Base-by-base conservation (phyloP, 2,329 filamentous ascomycete species). In the Graphilbum ipis-grandicollis region DNA sequence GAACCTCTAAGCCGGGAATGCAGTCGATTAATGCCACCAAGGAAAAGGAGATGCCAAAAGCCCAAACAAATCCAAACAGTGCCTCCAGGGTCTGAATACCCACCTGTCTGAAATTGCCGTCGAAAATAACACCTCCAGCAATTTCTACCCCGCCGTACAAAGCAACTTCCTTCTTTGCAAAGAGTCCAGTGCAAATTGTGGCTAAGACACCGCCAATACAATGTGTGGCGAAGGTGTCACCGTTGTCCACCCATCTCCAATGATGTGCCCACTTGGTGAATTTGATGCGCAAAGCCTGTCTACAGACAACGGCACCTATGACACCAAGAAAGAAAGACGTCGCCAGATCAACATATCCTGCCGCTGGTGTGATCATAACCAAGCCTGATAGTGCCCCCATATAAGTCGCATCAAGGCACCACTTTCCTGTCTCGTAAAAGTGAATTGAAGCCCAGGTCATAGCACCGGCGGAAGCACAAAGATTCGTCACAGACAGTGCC, bases 401-500 rank as follows among this genome's bases (percentile, higher is more conserved):
- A 55, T 74, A 79, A 68, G 73, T 78, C 44, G 75, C 75, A 42
- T 79, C 75, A 59, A 79, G 75, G 34, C 67, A 93, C 85, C 85
- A 93, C 66, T 93, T 93, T 58, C 77, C 76, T 39, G 84, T 84
- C 41, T 94, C 73, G 43, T 85, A 78, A 71, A 77, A 96, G 71
- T 96, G 86, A 49, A 94, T 81, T 31, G 94, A 59, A 49, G 85
- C 84, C 88, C 90, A 96, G 36, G 85, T 81, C 56, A 90, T 80
- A 43, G 83, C 79, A 30, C 74, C 88, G 50, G 94, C 92, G 62
- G 84, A 83, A 52, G 84, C 63, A 28, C 84, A 90, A 50, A 93
- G 56, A 64, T 88, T 93, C 39, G 81, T 84, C 68, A 94, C 96
- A 85, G 85, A 96, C 72, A 82, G 93, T 35, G 88, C 86, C 75